Evolutionary conservation across 2,329 filamentous ascomycete genomes (phyloP).

Genomic region (Phoma sp.): DNA sequence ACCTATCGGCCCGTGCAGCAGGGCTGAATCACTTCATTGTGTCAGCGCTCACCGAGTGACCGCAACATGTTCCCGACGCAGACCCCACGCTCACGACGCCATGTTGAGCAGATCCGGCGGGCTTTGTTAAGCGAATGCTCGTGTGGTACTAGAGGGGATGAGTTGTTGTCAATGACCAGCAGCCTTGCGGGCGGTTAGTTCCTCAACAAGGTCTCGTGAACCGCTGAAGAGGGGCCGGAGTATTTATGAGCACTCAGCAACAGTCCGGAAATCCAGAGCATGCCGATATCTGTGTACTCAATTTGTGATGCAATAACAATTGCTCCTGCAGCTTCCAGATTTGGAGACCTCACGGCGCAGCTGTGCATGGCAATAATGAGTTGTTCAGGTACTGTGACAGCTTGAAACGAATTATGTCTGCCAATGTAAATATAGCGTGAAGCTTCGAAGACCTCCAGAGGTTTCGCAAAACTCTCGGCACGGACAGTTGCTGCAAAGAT

Average conservation of each 20-base stretch:
- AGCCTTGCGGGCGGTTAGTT: conserved; percentile 21
- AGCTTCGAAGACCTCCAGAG: conserved; percentile 1
- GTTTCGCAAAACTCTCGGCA: conserved; percentile 13
- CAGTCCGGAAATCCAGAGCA: conserved; percentile 17
- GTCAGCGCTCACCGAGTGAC: conserved; percentile 12
- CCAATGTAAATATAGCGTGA: conserved; percentile 3
- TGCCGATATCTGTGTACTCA: conserved; percentile 26
- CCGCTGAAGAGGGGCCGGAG: conserved; percentile 28
- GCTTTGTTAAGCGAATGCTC: conserved; percentile 18
- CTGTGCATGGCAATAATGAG: conserved; percentile 18
- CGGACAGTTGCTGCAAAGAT: conserved; percentile 19
- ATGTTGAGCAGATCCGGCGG: conserved; percentile 12
- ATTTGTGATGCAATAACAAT: conserved; percentile 25
- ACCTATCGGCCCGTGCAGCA: conserved; percentile 16
- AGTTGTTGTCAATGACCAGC: conserved; percentile 17
- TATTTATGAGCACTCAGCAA: conserved; percentile 20
- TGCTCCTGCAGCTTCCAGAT: conserved; percentile 22
- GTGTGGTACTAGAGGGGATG: conserved; percentile 1
- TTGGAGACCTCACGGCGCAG: conserved; percentile 34
- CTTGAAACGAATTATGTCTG: conserved; percentile 24
- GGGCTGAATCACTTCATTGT: conserved; percentile 16
- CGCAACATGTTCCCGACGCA: conserved; percentile 3
- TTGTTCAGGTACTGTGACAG: conserved; percentile 23
- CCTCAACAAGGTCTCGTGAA: conserved; percentile 31
- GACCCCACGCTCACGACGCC: conserved; percentile 20